Percentiles rank a stretch among this genome's conserved stretches.
phyloP scores from a whole-genome alignment of 331 rosid genomes.

The Prunus yedoensis region DNA sequence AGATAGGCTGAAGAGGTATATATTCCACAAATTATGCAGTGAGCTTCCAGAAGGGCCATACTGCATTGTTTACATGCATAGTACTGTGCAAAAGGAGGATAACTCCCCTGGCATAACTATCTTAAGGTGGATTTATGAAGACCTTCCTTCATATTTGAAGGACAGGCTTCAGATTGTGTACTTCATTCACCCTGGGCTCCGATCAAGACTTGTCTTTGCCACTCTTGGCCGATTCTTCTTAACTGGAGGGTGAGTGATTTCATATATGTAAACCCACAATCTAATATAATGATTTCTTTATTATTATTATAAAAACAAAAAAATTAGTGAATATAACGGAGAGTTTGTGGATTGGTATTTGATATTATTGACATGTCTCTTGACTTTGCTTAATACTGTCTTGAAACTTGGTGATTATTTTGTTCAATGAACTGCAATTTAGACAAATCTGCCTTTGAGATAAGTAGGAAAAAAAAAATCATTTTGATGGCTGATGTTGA shows the following conservation, averaged over 20 bases:
- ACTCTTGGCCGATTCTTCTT: slow-evolving; percentile 83
- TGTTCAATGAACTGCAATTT: neutral
- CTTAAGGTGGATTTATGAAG: slow-evolving; percentile 97
- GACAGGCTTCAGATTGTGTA: slow-evolving; percentile 80
- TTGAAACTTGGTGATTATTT: neutral
- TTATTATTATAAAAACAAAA: neutral
- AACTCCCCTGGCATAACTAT: slow-evolving; percentile 91
- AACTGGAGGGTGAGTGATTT: slow-evolving; percentile 77
- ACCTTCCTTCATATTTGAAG: slow-evolving; percentile 66
- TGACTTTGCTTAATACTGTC: neutral
- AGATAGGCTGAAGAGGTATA: slow-evolving; percentile 78
- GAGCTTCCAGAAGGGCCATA: slow-evolving; percentile 76
- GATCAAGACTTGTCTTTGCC: slow-evolving; percentile 79
- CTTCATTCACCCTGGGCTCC: slow-evolving; percentile 90
- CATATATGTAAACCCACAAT: neutral
- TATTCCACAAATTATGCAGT: slow-evolving; percentile 62
- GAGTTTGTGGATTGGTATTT: no score
- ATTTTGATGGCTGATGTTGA: neutral
- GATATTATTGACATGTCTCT: no score
- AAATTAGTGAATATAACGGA: no score
- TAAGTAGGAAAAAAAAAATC: neutral
- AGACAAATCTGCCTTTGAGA: neutral
- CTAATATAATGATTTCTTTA: neutral
- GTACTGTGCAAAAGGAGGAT: slow-evolving; percentile 81
- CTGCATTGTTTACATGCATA: slow-evolving; percentile 82